phyloP scores from a whole-genome alignment of 2,329 filamentous ascomycete genomes.

The Bipolaris bicolor region DNA sequence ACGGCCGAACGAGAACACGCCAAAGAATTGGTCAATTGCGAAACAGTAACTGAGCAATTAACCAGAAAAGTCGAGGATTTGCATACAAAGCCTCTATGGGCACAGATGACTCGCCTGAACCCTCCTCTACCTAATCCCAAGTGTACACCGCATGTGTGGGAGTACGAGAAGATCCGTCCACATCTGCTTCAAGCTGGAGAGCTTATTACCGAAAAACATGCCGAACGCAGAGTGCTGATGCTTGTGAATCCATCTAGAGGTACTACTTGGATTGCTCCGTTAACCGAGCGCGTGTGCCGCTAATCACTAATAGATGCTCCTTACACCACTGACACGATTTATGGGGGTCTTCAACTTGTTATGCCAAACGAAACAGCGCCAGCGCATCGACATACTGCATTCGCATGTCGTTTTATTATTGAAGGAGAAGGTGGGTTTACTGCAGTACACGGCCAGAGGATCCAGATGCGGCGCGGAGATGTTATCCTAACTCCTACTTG shows the following conservation, averaged over 20 bases:
- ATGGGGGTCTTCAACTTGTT: slow-evolving; percentile 63
- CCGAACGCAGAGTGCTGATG: slow-evolving; percentile 52
- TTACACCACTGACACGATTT: slow-evolving; percentile 64
- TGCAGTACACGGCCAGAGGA: slow-evolving; percentile 61
- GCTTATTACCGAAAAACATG: slow-evolving; percentile 47
- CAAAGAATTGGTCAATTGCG: slow-evolving; percentile 24
- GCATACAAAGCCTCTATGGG: slow-evolving; percentile 53
- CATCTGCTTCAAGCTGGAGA: slow-evolving; percentile 47
- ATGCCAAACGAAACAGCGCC: slow-evolving; percentile 63
- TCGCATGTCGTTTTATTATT: slow-evolving; percentile 64
- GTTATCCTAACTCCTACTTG: slow-evolving; percentile 64
- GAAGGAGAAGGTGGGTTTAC: slow-evolving; percentile 64
- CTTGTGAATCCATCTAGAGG: slow-evolving; percentile 49
- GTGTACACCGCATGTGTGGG: slow-evolving; percentile 48
- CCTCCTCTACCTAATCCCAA: slow-evolving; percentile 56
- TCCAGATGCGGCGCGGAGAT: slow-evolving; percentile 60
- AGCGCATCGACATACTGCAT: slow-evolving; percentile 63
- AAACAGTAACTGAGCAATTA: background rate
- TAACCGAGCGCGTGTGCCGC: background rate
- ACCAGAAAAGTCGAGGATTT: background rate
- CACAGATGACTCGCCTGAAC: slow-evolving; percentile 56
- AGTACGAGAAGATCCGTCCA: slow-evolving; percentile 47
- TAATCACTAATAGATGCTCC: slow-evolving; percentile 52
- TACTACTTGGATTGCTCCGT: slow-evolving; percentile 1
- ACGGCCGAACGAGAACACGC: background rate